Evolutionary conservation across 192 early-diverging fungal genomes (phyloP), one percentile per base, ranked within the genome.

Genomic region (Backusella mclennaniae): DNA sequence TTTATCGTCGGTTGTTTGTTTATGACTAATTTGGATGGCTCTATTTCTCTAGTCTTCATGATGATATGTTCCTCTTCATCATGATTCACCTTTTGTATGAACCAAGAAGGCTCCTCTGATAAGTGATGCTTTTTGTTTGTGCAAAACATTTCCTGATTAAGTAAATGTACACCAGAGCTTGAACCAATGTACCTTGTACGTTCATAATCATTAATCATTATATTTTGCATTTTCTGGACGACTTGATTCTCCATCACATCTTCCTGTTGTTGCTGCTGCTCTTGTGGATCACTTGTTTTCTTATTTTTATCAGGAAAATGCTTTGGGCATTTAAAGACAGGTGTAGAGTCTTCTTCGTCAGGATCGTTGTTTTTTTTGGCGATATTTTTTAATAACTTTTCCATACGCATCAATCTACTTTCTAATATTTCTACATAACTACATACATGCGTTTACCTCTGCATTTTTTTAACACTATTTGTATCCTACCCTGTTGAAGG

Each of bases 391-490:
- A 95, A 79, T 21, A 95, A 76, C 12, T 79, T 84, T 79, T 95
- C 93, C 82, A 93, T 89, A 36, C 90, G 83, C 73, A 88, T 86
- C 68, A 96, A 76, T 42, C 92, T 83, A 78, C 82, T 86, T 74
- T 96, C 93, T 1, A 96, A 85, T 6, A 85, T 89, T 68, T 94
- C 94, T 11, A 96, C 91, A 80, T 83, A 76, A 21, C 75, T 73
- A 31, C 29, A 6, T 31, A 21, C 2, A 6, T 26, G 26, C 4
- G 4, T 29, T 19, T 67, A 67, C 19, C 23, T 33, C 21, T 35
- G 33, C 33, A 33, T 33, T 7, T 67, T 36, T 33, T 23, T 6
- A 19, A 7, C 36, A 53, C 11, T 23, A 8, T 17, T 26, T 52
- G 35, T 31, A 35, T 8, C 1, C 71, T 93, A 94, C 69, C 94